Evolutionary conservation across 2,329 filamentous ascomycete species (phyloP).

Genomic region (Xylariaceae sp.): DNA sequence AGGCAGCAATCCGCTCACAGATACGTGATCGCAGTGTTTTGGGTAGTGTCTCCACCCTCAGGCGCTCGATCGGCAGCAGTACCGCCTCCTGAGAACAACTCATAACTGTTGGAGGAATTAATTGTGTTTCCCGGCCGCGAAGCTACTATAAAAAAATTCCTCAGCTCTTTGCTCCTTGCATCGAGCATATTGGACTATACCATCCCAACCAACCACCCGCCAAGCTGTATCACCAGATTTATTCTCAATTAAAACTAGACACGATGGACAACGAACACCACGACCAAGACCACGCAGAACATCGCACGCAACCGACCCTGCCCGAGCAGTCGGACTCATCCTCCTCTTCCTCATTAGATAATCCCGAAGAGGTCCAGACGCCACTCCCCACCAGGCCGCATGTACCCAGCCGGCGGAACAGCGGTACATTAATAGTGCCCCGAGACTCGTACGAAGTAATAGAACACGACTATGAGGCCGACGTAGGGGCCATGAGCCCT

Average conservation of each 20-base stretch:
- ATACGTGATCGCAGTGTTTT: conserved; percentile 6
- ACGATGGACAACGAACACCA: conserved; percentile 24
- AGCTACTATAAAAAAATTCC: background rate
- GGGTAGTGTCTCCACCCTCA: background rate
- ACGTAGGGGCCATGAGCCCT: conserved; percentile 92
- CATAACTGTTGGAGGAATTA: background rate
- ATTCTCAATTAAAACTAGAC: conserved; percentile 7
- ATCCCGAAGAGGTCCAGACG: conserved; percentile 39
- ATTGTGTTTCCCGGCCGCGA: background rate
- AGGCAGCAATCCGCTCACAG: conserved; percentile 2
- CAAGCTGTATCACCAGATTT: background rate
- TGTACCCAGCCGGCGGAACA: conserved; percentile 69
- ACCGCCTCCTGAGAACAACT: background rate
- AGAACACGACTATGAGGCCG: conserved; percentile 72
- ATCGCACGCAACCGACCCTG: conserved; percentile 24
- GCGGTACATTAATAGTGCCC: conserved; percentile 76
- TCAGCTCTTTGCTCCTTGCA: background rate
- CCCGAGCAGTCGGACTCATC: conserved; percentile 31
- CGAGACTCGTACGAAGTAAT: conserved; percentile 67
- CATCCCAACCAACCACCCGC: no score
- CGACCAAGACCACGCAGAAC: conserved; percentile 3
- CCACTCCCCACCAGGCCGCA: conserved; percentile 57
- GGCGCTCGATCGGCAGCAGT: conserved; percentile 3
- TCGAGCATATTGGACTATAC: background rate
- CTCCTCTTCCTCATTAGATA: conserved; percentile 28